Evolutionary conservation across 208 protist species (phyloP), one percentile per base, ranked within the genome.

Genomic region (Tritrichomonas musculus): DNA sequence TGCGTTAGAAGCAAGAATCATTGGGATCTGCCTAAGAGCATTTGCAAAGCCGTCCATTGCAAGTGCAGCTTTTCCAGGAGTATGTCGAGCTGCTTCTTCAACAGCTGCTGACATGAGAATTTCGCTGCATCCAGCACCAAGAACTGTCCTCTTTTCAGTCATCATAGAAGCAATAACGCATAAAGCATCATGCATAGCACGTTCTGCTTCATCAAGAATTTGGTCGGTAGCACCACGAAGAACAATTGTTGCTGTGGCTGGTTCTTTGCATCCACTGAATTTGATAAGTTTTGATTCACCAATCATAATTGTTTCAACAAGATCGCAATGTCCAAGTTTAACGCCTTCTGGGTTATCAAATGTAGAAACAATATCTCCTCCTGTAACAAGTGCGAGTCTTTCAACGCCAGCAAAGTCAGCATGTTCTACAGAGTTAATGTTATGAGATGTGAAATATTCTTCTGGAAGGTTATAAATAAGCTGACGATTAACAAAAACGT

Each of bases 401-500:
- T 96, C 96, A 33, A 97, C 94, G 77, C 98, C 98, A 33, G 99
- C 98, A 96, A 99, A 99, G 94, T 99, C 99, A 25, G 99, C 98
- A 95, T 99, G 98, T 94, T 99, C 98, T 94, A 99, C 99, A 3
- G 98, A 96, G 96, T 99, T 98, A 93, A 99, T 96, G 57, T 95
- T 95, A 27, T 93, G 94, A 41, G 94, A 88, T 53, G 98, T 97
- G 95, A 99, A 99, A 69, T 98, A 97, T 95, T 99, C 98, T 95
- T 99, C 98, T 33, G 99, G 98, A 94, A 99, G 98, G 96, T 99
- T 99, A 96, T 99, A 99, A 94, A 99, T 99, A 20, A 99, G 96
- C 96, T 99, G 98, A 66, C 99, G 96, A 95, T 99, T 99, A 95
- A 99, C 98, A 95, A 99, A 99, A 94, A 97, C 97, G 95, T 84